Conservation (phyloP, 768 basidiomycete species). For the Lactarius hatsudake region DNA sequence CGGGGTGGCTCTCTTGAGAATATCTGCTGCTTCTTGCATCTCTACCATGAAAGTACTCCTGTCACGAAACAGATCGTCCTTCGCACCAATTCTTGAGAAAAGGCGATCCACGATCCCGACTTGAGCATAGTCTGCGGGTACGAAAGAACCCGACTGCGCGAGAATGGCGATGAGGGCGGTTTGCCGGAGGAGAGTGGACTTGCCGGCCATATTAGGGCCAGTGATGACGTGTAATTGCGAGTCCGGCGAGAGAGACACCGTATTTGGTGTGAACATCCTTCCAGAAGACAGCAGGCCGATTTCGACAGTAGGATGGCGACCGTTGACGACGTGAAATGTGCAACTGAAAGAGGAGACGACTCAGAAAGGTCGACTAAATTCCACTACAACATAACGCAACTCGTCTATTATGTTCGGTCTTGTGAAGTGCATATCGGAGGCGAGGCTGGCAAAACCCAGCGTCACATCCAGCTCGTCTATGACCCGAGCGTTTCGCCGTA, state of each 20-base stretch:
- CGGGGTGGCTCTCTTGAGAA: conserved; percentile 78
- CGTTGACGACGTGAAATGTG: conserved; percentile 67
- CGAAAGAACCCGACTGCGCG: conserved; percentile 91
- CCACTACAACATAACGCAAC: conserved; percentile 42
- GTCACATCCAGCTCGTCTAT: conserved; percentile 87
- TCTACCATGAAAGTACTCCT: conserved; percentile 98
- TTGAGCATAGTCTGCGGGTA: conserved; percentile 78
- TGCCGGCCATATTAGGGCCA: conserved; percentile 95
- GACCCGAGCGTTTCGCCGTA: conserved; percentile 74
- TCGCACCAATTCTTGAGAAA: conserved; percentile 93
- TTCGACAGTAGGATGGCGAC: conserved; percentile 93
- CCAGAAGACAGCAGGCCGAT: conserved; percentile 72
- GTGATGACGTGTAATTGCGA: conserved; percentile 82
- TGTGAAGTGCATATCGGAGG: conserved; percentile 72
- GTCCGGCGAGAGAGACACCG: conserved; percentile 54
- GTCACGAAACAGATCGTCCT: conserved; percentile 92
- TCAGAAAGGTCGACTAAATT: not conserved
- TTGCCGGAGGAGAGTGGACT: conserved; percentile 90
- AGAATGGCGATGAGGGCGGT: conserved; percentile 86
- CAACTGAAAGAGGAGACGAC: conserved; percentile 3
- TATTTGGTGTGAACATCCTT: conserved; percentile 83
- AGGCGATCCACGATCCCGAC: conserved; percentile 88
- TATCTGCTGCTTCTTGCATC: conserved; percentile 92
- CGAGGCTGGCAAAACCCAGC: conserved; percentile 77
- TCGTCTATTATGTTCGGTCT: conserved; percentile 66